Base-by-base conservation (phyloP, 1,139 yeast species). In the Geotrichum candidum region DNA sequence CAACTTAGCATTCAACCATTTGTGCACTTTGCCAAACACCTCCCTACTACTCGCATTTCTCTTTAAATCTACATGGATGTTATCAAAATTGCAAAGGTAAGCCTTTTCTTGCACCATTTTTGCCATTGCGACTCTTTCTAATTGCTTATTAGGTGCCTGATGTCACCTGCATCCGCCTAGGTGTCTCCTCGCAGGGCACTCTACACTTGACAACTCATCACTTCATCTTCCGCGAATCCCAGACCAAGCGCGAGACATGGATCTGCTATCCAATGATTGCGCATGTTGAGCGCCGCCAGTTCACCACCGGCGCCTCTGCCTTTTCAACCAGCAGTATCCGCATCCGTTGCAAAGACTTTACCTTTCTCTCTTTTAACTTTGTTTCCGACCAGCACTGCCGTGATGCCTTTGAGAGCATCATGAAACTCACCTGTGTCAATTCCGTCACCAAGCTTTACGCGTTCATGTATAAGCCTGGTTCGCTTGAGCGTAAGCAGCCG, bases 261-360 rank as follows among this genome's bases (percentile, higher is more conserved):
- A 82, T 91, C 46, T 88, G 96, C 64, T 94, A 92, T 73, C 98
- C 98, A 0, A 84, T 92, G 67, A 86, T 92, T 55, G 88, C 85
- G 56, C 77, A 81, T 61, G 85, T 89, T 1, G 82, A 83, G 65
- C 84, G 87, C 66, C 80, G 85, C 38, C 69, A 69, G 55, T 66
- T 59, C 52, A 65, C 61, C 38, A 51, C 63, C 2, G 55, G 65
- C 69, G 33, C 59, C 10, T 45, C 59, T 29, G 54, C 62, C 6
- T 48, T 52, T 29, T 61, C 61, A 54, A 51, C 53, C 18, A 61
- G 61, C 35, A 57, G 55, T 65, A 78, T 94, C 57, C 82, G 96
- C 56, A 74, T 94, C 15, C 82, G 85, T 54, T 90, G 97, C 70
- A 85, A 90, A 66, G 98, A 94, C 73, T 94, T 90, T 74, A 87